Evolutionary conservation across 2,329 filamentous ascomycete species (phyloP).

Genomic region (Akanthomyces dipterigenus): DNA sequence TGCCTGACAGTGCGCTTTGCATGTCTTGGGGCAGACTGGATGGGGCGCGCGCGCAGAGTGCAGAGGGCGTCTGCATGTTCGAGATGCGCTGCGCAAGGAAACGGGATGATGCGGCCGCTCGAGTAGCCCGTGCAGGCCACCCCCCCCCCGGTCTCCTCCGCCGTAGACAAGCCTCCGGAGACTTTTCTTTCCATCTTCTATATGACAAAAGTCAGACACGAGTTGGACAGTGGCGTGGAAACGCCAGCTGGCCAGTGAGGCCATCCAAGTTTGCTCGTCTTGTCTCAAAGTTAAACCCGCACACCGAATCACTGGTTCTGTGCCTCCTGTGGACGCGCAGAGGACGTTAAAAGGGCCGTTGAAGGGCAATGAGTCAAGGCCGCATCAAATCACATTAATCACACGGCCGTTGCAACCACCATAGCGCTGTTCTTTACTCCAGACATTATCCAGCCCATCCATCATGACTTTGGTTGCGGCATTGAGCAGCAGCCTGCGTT

Average conservation of each 20-base stretch:
- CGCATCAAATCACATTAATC: neutral
- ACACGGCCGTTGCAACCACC: neutral
- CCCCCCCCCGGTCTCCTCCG: too few relatives aligned
- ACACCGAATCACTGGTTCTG: neutral
- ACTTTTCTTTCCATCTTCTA: neutral
- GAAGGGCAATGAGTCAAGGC: neutral
- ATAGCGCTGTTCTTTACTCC: neutral
- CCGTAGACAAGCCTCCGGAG: too few relatives aligned
- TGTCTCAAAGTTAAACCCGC: neutral
- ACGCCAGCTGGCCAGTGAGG: neutral
- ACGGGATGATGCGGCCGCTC: neutral
- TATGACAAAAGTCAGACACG: neutral
- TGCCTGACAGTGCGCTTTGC: too few relatives aligned
- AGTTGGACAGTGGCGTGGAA: neutral
- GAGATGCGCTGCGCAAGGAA: neutral
- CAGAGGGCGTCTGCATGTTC: neutral
- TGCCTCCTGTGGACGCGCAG: neutral
- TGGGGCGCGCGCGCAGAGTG: too few relatives aligned
- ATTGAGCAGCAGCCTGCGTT: neutral
- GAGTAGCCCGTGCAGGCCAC: neutral
- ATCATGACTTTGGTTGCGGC: neutral
- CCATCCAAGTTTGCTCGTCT: neutral
- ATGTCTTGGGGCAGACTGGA: too few relatives aligned
- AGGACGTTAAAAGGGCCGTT: neutral
- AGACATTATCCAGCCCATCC: neutral